Evolutionary conservation across 2,329 filamentous ascomycete species (phyloP).

Genomic region (Paramyrothecium sp.): DNA sequence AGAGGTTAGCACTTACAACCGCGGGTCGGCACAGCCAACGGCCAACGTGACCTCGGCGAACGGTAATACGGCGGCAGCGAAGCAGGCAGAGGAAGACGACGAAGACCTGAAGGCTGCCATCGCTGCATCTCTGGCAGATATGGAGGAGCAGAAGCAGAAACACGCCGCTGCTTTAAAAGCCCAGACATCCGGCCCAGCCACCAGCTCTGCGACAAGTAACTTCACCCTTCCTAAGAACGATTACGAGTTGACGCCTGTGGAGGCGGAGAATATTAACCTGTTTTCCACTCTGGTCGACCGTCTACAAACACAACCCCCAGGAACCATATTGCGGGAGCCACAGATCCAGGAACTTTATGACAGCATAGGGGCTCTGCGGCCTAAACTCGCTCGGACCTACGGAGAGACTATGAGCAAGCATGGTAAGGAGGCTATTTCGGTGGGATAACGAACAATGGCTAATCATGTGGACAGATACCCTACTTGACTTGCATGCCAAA

Average conservation of each 20-base stretch:
- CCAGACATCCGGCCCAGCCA: slow-evolving; percentile 55
- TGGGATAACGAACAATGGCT: not conserved
- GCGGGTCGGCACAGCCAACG: slow-evolving; percentile 67
- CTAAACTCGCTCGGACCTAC: slow-evolving; percentile 92
- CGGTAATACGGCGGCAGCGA: slow-evolving; percentile 30
- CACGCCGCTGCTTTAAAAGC: slow-evolving; percentile 83
- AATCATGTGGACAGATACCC: slow-evolving; percentile 61
- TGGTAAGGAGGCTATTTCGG: slow-evolving; percentile 46
- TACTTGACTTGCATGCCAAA: slow-evolving; percentile 92
- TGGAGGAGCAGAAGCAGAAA: slow-evolving; percentile 96
- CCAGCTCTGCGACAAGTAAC: slow-evolving; percentile 37
- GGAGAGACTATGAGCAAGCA: slow-evolving; percentile 99
- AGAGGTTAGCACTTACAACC: slow-evolving; percentile 75
- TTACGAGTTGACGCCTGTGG: slow-evolving; percentile 88
- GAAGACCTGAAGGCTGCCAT: slow-evolving; percentile 93
- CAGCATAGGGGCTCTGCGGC: slow-evolving; percentile 88
- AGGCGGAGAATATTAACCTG: slow-evolving; percentile 96
- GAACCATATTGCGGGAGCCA: slow-evolving; percentile 92
- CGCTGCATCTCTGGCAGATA: slow-evolving; percentile 89
- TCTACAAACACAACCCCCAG: slow-evolving; percentile 89
- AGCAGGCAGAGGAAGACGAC: slow-evolving; percentile 78
- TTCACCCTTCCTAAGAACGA: slow-evolving; percentile 77
- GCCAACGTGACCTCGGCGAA: slow-evolving; percentile 37
- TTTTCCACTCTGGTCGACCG: slow-evolving; percentile 94
- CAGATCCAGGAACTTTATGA: slow-evolving; percentile 98